Conservation (phyloP, 2,329 filamentous ascomycete genomes). For the Alternaria brassicicola region DNA sequence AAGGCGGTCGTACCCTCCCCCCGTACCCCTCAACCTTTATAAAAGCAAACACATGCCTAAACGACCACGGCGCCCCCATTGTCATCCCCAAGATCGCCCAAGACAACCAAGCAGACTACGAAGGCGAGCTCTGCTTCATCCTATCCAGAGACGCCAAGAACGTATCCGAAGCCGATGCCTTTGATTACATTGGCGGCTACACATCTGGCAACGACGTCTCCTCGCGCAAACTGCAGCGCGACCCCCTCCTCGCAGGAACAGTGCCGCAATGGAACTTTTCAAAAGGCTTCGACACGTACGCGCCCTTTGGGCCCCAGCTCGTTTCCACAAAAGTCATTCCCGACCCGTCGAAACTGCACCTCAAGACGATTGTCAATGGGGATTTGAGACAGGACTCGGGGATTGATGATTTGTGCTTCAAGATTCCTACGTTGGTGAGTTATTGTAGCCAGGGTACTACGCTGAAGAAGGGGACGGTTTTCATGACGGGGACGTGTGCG, state of each 20-base stretch:
- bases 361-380: slow-evolving; percentile 58
- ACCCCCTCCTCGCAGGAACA: slow-evolving; percentile 56
- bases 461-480: slow-evolving; percentile 55
- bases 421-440: slow-evolving; percentile 53
- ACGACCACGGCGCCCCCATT: slow-evolving; percentile 52
- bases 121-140: slow-evolving; percentile 53
- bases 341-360: slow-evolving; percentile 52
- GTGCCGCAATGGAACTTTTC: slow-evolving; percentile 64
- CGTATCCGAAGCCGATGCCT: slow-evolving; percentile 53
- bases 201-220: slow-evolving; percentile 63
- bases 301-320: slow-evolving; percentile 59
- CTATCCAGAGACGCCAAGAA: slow-evolving; percentile 61
- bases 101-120: slow-evolving; percentile 55
- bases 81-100: slow-evolving; percentile 58
- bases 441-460: slow-evolving; percentile 56
- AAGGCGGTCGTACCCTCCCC: slow-evolving; percentile 58
- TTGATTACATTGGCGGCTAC: slow-evolving; percentile 61
- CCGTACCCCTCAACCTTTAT: slow-evolving; percentile 60
- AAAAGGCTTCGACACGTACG: slow-evolving; percentile 64
- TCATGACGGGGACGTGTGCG: slow-evolving; percentile 57
- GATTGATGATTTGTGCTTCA: slow-evolving; percentile 57
- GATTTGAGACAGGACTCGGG: slow-evolving; percentile 56
- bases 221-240: slow-evolving; percentile 59
- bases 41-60: slow-evolving; percentile 53
- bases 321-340: slow-evolving; percentile 52